Base-by-base conservation (phyloP, 306 rosid genomes). In the Gastrolobium bilobum region DNA sequence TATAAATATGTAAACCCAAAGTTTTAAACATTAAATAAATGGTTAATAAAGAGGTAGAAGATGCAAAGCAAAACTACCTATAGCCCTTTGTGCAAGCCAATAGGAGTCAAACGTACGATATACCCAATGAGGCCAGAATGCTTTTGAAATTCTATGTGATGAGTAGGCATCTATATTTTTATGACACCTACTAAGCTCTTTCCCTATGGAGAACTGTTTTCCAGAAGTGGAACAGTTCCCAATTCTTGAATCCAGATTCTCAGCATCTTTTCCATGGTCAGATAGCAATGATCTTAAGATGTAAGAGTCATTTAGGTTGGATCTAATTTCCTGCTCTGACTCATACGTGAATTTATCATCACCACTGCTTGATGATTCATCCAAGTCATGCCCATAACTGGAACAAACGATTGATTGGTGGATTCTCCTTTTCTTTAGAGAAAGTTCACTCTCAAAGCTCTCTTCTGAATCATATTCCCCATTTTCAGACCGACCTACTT, bases 101-200 rank as follows among this genome's bases (percentile, higher is more conserved):
- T 93, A 93, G 68, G 99, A 89, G 87, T 93, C 98, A 56, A 86
- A 89, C 98, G 93, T 95, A 40, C 83, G 82, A 80, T 95, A 95
- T 58, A 90, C 94, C 98, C 98, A 95, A 62, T 85, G 86, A 7
- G 98, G 98, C 90, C 75, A 94, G 76, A 87, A 92, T 73, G 97
- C 92, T 76, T 77, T 88, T 44, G 98, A 91, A 63, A 81, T 86
- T 81, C 78, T 80, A 67, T 81, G 86, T 56, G 88, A 62, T 57
- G 69, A 76, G 73, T 84, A 83, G 73, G 61, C 68, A 40, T 75
- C 30, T n/a, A 46, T 40, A 77, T 77, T 81, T 77, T 80, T 84
- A 56, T 34, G 71, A 82, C 81, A 76, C 53, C 74, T 81, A 61
- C 73, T 53, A 53, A 71, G 79, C 60, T 71, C 80, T 64, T 76